Conservation (phyloP, 140 eudicot species). For the Cichorium intybus region DNA sequence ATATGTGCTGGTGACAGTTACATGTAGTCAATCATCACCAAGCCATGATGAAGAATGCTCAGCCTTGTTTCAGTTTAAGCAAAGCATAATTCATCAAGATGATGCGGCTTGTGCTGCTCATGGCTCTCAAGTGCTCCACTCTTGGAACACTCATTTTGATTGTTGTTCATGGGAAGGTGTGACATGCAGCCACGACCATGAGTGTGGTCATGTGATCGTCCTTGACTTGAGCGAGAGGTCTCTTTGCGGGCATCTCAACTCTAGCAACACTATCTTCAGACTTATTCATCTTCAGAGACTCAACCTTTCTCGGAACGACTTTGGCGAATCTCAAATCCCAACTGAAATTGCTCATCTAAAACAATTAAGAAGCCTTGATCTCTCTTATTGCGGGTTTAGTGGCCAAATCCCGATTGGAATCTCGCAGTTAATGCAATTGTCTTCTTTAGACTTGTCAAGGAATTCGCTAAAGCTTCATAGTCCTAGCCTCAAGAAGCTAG, state of each 20-base stretch:
- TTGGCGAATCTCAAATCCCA: conserved; percentile 15
- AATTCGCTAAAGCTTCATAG: conserved; percentile 4
- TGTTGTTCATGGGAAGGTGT: neutral
- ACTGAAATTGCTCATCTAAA: conserved; percentile 10
- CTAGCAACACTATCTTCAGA: neutral
- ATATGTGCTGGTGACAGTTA: neutral
- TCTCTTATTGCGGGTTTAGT: neutral
- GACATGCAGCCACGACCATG: neutral
- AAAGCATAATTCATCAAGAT: neutral
- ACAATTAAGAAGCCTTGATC: conserved; percentile 1
- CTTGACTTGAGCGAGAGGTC: neutral
- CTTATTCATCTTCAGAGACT: conserved; percentile 13
- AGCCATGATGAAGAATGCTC: neutral
- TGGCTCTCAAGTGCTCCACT: neutral
- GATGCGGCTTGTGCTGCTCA: neutral
- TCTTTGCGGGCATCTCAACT: conserved; percentile 7
- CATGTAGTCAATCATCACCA: neutral
- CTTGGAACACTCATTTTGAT: neutral
- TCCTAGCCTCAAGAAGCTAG: neutral
- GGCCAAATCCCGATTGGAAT: conserved; percentile 18
- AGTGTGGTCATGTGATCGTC: neutral
- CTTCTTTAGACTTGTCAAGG: neutral
- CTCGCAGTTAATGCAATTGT: neutral
- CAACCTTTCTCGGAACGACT: conserved; percentile 18
- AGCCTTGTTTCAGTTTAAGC: neutral